A percentile compares a stretch with the other conserved stretches of the same genome.
Conservation (phyloP, 169 alveolate species). For the Fabrea salina region DNA sequence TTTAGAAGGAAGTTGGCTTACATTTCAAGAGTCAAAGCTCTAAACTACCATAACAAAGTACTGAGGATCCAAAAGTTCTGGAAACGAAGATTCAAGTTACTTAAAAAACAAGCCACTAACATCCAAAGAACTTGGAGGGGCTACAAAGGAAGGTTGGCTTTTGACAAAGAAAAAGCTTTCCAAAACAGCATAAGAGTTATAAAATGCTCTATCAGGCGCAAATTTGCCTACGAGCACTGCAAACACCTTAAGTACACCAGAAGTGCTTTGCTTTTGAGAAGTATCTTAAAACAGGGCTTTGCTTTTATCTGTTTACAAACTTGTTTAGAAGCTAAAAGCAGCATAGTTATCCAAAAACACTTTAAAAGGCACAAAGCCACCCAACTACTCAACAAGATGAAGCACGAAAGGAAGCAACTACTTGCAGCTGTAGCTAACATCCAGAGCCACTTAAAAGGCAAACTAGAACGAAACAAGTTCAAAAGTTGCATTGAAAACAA, state of each 20-base stretch:
- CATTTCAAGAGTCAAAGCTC: neutral
- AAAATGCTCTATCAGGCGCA: neutral
- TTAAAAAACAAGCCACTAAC: too few relatives aligned
- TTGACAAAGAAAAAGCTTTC: neutral
- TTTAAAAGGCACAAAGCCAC: neutral
- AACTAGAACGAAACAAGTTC: neutral
- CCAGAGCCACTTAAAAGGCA: constrained; percentile 18
- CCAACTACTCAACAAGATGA: neutral
- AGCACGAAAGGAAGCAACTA: neutral
- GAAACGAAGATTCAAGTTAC: too few relatives aligned
- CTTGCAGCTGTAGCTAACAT: neutral
- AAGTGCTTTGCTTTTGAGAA: neutral
- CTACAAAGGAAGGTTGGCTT: neutral
- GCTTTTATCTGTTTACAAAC: neutral
- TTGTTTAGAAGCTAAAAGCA: neutral
- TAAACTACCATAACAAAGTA: neutral
- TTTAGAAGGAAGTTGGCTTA: neutral
- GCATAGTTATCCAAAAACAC: neutral
- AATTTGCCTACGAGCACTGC: neutral
- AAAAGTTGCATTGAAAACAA: neutral
- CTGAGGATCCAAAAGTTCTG: neutral
- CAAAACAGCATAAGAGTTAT: neutral
- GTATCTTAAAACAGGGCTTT: neutral
- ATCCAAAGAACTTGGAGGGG: too few relatives aligned
- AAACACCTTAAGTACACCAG: neutral